These are phyloP conservation scores for Albatrellus ellisii DNA, from an alignment of 768 basidiomycete species.

Conservation along the genomic window DNA sequence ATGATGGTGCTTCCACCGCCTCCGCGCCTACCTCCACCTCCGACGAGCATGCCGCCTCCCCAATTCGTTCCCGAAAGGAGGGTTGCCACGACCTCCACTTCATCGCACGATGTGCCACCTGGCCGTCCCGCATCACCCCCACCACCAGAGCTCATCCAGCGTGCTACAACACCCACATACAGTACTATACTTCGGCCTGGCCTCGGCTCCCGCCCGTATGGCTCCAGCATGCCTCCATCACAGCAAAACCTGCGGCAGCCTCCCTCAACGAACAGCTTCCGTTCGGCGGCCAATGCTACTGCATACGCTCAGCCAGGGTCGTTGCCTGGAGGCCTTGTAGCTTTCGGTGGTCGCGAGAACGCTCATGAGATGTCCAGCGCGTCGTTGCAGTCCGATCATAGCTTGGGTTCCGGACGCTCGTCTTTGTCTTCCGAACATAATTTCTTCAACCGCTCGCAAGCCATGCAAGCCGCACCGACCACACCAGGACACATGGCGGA, in stretches of 20 bases:
- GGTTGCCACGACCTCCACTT: constrained; percentile 27
- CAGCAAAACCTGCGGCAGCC: constrained; percentile 52
- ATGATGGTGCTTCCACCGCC: constrained; percentile 72
- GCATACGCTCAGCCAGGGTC: constrained; percentile 34
- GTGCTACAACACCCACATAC: constrained; percentile 79
- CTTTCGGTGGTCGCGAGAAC: constrained; percentile 28
- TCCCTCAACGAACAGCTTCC: constrained; percentile 74
- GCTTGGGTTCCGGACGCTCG: constrained; percentile 58
- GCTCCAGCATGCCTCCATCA: constrained; percentile 66
- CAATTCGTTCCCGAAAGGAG: constrained; percentile 62
- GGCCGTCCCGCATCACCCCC: constrained; percentile 88
- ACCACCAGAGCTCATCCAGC: constrained; percentile 82
- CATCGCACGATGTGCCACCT: constrained; percentile 52
- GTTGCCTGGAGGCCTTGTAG: constrained; percentile 31
- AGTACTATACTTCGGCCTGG: constrained; percentile 40
- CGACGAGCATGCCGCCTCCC: constrained; percentile 58
- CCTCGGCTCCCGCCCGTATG: constrained; percentile 40
- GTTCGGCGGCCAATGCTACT: constrained; percentile 55
- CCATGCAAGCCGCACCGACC: constrained; percentile 23
- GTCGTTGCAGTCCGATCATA: constrained; percentile 59
- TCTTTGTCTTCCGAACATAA: constrained; percentile 75
- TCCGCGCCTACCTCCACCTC: constrained; percentile 65
- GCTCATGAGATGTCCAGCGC: constrained; percentile 52
- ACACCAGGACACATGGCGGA: constrained; percentile 29
- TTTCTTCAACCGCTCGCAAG: constrained; percentile 27